Evolutionary conservation across 139 green algal genomes (phyloP).

Genomic region (Chlamydomonas schloesseri): DNA sequence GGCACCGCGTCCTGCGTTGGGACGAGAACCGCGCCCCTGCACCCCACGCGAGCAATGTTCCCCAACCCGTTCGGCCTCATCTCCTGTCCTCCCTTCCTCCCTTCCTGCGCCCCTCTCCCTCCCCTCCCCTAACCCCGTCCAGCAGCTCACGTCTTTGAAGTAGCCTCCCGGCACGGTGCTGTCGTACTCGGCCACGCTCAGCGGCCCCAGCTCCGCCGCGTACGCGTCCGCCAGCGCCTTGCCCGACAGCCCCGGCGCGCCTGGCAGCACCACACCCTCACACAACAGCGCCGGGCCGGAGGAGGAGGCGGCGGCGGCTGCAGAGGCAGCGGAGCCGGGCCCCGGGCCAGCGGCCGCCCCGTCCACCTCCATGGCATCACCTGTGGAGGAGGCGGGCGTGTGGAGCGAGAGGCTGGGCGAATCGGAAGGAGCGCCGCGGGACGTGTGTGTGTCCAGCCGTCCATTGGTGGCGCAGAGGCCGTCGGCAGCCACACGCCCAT

Average conservation of each 20-base stretch:
- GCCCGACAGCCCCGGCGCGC: constrained; percentile 38
- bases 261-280: constrained; percentile 24
- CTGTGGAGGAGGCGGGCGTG: neutral
- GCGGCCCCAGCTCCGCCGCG: constrained; percentile 49
- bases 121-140: neutral
- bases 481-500: too few relatives aligned
- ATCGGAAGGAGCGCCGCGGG: too few relatives aligned
- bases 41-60: too few relatives aligned
- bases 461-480: too few relatives aligned
- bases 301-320: neutral
- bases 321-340: neutral
- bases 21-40: too few relatives aligned
- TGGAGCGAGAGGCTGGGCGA: too few relatives aligned
- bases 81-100: neutral
- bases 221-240: constrained; percentile 64
- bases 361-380: constrained; percentile 8
- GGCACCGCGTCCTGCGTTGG: too few relatives aligned
- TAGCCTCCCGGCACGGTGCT: constrained; percentile 62
- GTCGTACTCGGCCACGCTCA: constrained; percentile 73
- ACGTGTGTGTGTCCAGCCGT: too few relatives aligned
- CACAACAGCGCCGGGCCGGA: neutral
- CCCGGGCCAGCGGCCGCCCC: neutral
- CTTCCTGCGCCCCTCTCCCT: too few relatives aligned
- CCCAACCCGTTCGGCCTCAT: too few relatives aligned
- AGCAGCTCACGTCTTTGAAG: constrained; percentile 40